Conservation (phyloP, 805 yeast genomes). For the Hanseniaspora meyeri region DNA sequence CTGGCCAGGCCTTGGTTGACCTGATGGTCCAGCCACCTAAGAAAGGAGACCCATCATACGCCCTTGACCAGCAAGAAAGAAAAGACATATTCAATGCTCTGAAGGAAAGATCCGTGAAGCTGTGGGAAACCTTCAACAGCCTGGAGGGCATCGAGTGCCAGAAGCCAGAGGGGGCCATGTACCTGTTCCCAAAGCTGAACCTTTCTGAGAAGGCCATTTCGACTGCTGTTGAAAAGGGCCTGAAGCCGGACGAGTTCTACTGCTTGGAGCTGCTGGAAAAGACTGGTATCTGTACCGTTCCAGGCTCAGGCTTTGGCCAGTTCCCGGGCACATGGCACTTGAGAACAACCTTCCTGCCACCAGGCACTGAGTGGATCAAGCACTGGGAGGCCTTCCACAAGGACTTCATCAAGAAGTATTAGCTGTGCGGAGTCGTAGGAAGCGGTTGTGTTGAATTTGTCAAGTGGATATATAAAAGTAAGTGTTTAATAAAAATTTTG, state of each 20-base stretch:
- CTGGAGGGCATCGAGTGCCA: slow-evolving; percentile 81
- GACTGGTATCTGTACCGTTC: slow-evolving; percentile 95
- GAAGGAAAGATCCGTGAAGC: slow-evolving; percentile 45
- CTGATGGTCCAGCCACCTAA: slow-evolving; percentile 87
- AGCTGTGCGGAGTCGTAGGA: no score
- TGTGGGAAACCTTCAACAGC: slow-evolving; percentile 57
- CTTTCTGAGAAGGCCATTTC: slow-evolving; percentile 52
- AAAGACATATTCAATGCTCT: slow-evolving; percentile 49
- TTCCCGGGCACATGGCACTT: slow-evolving; percentile 78
- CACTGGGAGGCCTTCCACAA: slow-evolving; percentile 70
- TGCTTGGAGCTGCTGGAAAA: slow-evolving; percentile 69
- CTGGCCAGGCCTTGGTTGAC: slow-evolving; percentile 89
- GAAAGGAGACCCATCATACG: slow-evolving; percentile 63
- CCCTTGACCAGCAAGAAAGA: slow-evolving; percentile 52
- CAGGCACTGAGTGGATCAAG: slow-evolving; percentile 81
- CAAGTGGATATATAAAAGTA: no score
- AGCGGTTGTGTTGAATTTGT: no score
- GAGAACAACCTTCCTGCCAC: slow-evolving; percentile 93
- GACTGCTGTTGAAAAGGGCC: slow-evolving; percentile 43
- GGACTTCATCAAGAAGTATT: slow-evolving; percentile 49
- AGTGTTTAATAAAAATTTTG: no score
- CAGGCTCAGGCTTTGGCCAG: slow-evolving; percentile 97
- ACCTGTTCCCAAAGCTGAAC: slow-evolving; percentile 70
- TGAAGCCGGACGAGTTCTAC: slow-evolving; percentile 76
- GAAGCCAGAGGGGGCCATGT: slow-evolving; percentile 95